These are phyloP conservation scores for Leptographium galeiforme DNA, from an alignment of 2,329 filamentous ascomycete genomes.

Conservation along the genomic window DNA sequence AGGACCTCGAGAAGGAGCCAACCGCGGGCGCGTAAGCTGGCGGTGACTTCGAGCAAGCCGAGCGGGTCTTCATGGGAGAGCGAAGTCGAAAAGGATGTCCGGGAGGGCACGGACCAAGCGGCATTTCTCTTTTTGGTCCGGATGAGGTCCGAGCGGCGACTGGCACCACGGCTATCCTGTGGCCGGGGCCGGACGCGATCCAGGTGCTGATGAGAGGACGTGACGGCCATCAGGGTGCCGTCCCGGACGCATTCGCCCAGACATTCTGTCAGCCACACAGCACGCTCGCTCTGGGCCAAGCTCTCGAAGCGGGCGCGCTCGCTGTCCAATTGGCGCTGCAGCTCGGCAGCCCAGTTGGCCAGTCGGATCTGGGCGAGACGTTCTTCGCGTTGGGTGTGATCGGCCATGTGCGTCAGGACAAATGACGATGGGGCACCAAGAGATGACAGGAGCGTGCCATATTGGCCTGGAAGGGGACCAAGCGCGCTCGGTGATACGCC, in stretches of 20 bases:
- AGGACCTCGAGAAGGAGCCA: slow-evolving; percentile 60
- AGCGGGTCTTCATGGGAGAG: slow-evolving; percentile 57
- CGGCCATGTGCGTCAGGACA: slow-evolving; percentile 46
- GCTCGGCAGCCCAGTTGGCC: slow-evolving; percentile 68
- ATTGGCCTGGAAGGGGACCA: too few species aligned
- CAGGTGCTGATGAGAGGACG: slow-evolving; percentile 9
- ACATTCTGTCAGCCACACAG: slow-evolving; percentile 54
- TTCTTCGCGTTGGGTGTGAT: slow-evolving; percentile 20
- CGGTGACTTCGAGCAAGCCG: slow-evolving; percentile 57
- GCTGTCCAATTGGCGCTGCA: slow-evolving; percentile 62
- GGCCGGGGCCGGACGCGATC: not conserved
- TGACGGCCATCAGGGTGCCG: slow-evolving; percentile 43
- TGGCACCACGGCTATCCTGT: not conserved
- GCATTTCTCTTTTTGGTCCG: not conserved
- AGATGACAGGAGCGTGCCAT: slow-evolving; percentile 5
- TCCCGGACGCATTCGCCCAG: slow-evolving; percentile 55
- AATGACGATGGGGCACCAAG: slow-evolving; percentile 30
- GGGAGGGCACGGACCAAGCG: not conserved
- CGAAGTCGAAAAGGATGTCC: slow-evolving; percentile 15
- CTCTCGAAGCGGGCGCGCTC: slow-evolving; percentile 58
- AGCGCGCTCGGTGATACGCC: too few species aligned
- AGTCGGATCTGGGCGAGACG: slow-evolving; percentile 42
- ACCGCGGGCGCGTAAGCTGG: slow-evolving; percentile 49
- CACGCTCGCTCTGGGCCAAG: slow-evolving; percentile 47
- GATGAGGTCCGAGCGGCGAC: not conserved